Evolutionary conservation across 169 alveolate species (phyloP), one percentile per base, ranked within the genome.

Genomic region (Cryptosporidium canis): DNA sequence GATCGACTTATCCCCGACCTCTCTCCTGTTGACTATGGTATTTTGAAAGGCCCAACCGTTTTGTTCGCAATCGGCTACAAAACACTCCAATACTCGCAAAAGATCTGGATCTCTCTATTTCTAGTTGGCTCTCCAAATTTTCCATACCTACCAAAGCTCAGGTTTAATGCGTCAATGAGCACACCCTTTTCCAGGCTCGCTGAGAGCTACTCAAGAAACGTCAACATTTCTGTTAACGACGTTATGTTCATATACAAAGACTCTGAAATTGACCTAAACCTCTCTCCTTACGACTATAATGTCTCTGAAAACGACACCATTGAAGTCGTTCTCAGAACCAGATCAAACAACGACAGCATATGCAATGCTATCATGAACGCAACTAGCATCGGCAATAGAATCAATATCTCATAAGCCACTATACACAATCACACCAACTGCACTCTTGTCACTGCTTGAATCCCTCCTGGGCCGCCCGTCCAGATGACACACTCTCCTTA

Each of bases 171-270:
- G 33, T 67, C 90, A 63, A 83, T 90, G 92, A 82, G 66, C 83
- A 90, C 92, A 44, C 92, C 92, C 39, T 90, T 90, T 67, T 90
- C 92, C 9, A 72, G 91, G 12, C 71, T 90, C 24, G 90, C 91
- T 14, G 92, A 90, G 63, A 90, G 92, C 85, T 90, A 90, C 83
- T 83, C 91, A 35, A 63, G 92, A 44, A 90, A 90, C 53, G 92
- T 90, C 8, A 77, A 77, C 33, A 77, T 77, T 43, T 43, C 87
- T 61, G 87, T 61, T 16, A 43, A 63, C 2, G 87, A 77, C 31
- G 61, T 77, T 4, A 53, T 77, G 18, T 56, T 77, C 66, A 35
- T 58, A 43, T 77, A 77, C 27, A 77, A 77, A 41, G 87, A 63
- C 37, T 24, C 72, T 44, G 87, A 77, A 61, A 77, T 77, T 24